Base-by-base conservation (phyloP, 2,329 filamentous ascomycete genomes). In the Alternaria sp. region DNA sequence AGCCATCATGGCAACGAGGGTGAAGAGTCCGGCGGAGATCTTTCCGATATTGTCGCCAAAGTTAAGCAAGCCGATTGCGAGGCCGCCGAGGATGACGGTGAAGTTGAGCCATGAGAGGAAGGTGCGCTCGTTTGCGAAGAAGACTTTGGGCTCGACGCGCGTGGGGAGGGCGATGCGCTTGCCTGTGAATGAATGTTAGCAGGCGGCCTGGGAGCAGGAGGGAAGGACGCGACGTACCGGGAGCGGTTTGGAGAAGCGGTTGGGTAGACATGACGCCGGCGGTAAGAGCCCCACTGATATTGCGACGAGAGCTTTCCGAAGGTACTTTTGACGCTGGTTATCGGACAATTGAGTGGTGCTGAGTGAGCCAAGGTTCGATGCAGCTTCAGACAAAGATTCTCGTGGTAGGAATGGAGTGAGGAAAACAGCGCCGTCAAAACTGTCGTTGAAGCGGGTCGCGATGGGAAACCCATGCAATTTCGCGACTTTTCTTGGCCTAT, bases 31-130 rank as follows among this genome's bases (percentile, higher is more conserved):
- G 55, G 95, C 93, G 61, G 90, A 94, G 79, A 98, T 97, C 77
- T 95, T 95, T 71, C 94, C 94, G 55, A 96, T 88, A 65, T 88
- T 89, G 80, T 99, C 95, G 76, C 95, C 95, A 72, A 99, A 99
- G 84, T 99, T 99, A 73, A 99, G 88, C 77, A 99, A 93, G 70
- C 95, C 95, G 70, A 99, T 92, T 68, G 95, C 94, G 50, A 99
- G 88, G 65, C 95, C 95, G 74, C 95, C 95, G 62, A 99, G 90
- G 80, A 99, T 94, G 75, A 99, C 93, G 78, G 93, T 97, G 85
- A 98, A 98, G 86, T 99, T 99, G 75, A 99, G 91, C 95, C 95
- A 99, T 80, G 93, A 97, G 74, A 99, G 88, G 79, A 99, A 99
- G 64, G 95, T 99, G 65, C 95, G 92, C 83, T 99, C 95, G 85